Evolutionary conservation across 441 rosid species (phyloP).

Genomic region (Syzygium syzygioides): DNA sequence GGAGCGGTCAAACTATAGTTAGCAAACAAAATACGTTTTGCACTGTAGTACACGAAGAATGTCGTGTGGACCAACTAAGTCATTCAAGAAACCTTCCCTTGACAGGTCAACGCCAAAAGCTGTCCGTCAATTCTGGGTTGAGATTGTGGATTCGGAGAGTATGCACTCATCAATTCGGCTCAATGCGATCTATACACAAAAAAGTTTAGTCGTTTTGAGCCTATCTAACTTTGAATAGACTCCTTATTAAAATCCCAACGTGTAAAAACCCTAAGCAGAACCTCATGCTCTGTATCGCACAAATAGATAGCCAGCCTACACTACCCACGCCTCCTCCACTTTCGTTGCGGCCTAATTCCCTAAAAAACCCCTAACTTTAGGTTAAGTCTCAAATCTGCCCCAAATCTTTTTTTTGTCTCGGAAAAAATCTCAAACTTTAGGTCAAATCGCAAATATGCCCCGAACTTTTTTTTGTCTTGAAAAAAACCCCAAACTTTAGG

Average conservation of each 20-base stretch:
- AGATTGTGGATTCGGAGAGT: background rate
- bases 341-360: too few species aligned
- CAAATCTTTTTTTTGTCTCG: too few species aligned
- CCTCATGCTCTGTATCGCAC: fast-evolving
- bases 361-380: too few species aligned
- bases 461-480: too few species aligned
- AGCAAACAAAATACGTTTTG: background rate
- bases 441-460: too few species aligned
- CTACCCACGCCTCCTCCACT: background rate
- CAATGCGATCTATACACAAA: fast-evolving
- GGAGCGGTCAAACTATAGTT: background rate
- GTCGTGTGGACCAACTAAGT: background rate
- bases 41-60: background rate
- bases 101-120: background rate
- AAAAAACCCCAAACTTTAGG: too few species aligned
- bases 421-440: too few species aligned
- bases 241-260: background rate
- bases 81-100: background rate
- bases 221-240: background rate
- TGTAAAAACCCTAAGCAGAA: background rate
- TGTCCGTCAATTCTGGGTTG: background rate
- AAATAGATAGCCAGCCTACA: background rate
- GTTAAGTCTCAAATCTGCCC: too few species aligned
- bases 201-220: background rate
- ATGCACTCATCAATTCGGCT: background rate